phyloP scores from a whole-genome alignment of 805 yeast species.

The Myxozyma melibiosi region DNA sequence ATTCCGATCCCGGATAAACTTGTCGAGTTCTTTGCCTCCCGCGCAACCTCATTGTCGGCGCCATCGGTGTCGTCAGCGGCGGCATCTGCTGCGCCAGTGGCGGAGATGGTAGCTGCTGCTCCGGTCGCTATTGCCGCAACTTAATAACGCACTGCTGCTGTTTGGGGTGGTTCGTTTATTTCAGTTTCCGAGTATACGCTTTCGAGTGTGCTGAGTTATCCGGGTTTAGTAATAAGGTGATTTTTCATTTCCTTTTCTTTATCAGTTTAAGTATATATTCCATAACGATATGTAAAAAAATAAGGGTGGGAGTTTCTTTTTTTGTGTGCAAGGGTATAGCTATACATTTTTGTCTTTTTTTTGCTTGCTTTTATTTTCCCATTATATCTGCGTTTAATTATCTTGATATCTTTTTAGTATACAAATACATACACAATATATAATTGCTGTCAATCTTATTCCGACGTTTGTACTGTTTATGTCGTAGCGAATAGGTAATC shows the following conservation, averaged over 20 bases:
- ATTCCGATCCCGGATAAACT: conserved; percentile 29
- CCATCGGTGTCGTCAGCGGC: not conserved
- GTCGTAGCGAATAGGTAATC: conserved; percentile 12
- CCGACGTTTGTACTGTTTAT: too few relatives aligned
- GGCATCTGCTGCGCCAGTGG: not conserved
- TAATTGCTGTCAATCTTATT: too few relatives aligned
- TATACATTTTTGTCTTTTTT: not conserved
- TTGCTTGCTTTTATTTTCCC: too few relatives aligned
- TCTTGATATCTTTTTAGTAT: too few relatives aligned
- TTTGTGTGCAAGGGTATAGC: too few relatives aligned
- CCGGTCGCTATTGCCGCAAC: not conserved
- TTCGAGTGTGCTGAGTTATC: not conserved
- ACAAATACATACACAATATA: not conserved
- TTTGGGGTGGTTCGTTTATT: not conserved
- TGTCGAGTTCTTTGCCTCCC: conserved; percentile 23
- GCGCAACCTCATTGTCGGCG: conserved; percentile 7
- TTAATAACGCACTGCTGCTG: not conserved
- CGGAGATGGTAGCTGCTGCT: not conserved
- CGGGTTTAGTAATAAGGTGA: not conserved
- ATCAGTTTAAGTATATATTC: too few relatives aligned
- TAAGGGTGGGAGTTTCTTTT: not conserved
- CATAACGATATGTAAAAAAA: not conserved
- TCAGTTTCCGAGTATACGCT: too few relatives aligned
- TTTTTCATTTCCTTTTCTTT: not conserved
- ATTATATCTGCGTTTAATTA: too few relatives aligned